Evolutionary conservation across 1,284 basidiomycete species (phyloP), one percentile per base, ranked within the genome.

Genomic region (Ganoderma sinense): DNA sequence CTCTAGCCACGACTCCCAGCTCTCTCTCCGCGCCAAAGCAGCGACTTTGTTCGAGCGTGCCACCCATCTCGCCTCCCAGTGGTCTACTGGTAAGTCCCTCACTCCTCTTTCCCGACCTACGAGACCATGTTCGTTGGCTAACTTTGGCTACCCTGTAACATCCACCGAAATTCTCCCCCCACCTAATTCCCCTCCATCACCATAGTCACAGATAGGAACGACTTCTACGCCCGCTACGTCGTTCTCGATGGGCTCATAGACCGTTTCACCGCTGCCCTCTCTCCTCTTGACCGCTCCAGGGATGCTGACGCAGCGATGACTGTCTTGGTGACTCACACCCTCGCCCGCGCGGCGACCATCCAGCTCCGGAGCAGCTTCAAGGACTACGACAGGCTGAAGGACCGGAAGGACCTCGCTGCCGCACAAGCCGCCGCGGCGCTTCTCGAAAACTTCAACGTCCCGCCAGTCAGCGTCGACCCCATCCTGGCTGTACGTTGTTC

Each of bases 11-110:
- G 67, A 69, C 16, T 69, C 74, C 0, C 68, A 74, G 10, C 69
- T 78, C 2, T 78, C 82, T 0, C 71, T 82, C 4, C 77, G 78
- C n/a, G 77, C 82, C 13, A 84, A 84, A 73, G 81, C 81, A 0
- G 75, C 80, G 3, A 78, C 82, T 5, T 68, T 84, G 0, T 77
- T 83, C 55, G 80, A 83, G 64, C 77, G 81, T 31, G 82, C 83
- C 0, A 79, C 80, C 7, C 63, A 68, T 26, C 74, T 77, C 2
- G 73, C 76, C 14, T 72, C 77, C 10, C 73, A 76, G 51, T 78
- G 75, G 73, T 71, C 72, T 31, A 63, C 74, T 41, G 66, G 78
- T 79, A 64, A 66, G 68, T 58, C 68, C 62, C n/a, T 59, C 41
- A 26, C 20, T 8, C 53, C 53, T 33, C 56, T 59, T 36, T 10